phyloP scores from a whole-genome alignment of 1,139 yeast species.

The Wickerhamomyces sp. region DNA sequence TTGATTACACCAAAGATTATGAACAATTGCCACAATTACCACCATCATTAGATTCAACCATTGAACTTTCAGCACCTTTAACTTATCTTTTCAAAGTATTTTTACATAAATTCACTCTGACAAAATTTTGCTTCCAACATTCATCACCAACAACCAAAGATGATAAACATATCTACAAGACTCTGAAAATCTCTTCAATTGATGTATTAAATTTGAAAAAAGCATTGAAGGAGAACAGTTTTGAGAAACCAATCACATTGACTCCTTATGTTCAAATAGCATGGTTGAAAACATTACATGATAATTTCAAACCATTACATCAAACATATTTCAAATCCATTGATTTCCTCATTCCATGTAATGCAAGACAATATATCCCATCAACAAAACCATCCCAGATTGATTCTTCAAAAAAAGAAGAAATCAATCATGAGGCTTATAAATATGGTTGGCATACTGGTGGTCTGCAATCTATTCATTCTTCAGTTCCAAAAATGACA shows the following conservation, averaged over 20 bases:
- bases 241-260: slow-evolving; percentile 3
- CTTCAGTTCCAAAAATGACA: slow-evolving; percentile 3
- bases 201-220: slow-evolving; percentile 1
- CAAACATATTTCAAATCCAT: background rate
- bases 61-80: slow-evolving; percentile 11
- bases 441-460: slow-evolving; percentile 16
- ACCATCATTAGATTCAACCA: slow-evolving; percentile 10
- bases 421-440: slow-evolving; percentile 6
- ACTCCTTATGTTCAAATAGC: slow-evolving; percentile 16
- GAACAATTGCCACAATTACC: slow-evolving; percentile 9
- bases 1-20: slow-evolving; percentile 9
- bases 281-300: slow-evolving; percentile 15
- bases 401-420: background rate
- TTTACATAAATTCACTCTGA: slow-evolving; percentile 4
- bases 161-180: slow-evolving; percentile 8
- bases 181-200: slow-evolving; percentile 5
- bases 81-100: slow-evolving; percentile 8
- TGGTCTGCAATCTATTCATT: slow-evolving; percentile 10
- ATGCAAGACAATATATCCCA: slow-evolving; percentile 13
- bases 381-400: too few relatives aligned
- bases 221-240: background rate
- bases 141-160: background rate
- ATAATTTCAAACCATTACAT: background rate
- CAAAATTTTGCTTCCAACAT: slow-evolving; percentile 1
- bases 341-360: slow-evolving; percentile 14